phyloP scores from a whole-genome alignment of 1,139 yeast species.

The Candida frijolesensis region DNA sequence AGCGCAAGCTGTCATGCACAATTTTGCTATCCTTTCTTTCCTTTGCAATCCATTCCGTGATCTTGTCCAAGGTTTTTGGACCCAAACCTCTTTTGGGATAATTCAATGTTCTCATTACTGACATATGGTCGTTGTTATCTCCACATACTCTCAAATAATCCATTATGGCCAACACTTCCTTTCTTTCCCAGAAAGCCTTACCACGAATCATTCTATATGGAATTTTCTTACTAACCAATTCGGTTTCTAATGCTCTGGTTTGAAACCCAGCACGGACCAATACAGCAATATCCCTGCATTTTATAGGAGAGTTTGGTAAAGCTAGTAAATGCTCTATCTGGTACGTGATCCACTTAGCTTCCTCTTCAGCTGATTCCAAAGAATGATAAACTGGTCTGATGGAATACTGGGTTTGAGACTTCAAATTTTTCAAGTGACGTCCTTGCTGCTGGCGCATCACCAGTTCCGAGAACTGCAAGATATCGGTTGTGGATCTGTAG shows the following conservation, averaged over 20 bases:
- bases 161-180: conserved; percentile 63
- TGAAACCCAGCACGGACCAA: conserved; percentile 65
- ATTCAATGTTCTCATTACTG: conserved; percentile 53
- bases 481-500: conserved; percentile 76
- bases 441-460: conserved; percentile 64
- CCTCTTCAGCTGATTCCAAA: conserved; percentile 45
- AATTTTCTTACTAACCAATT: conserved; percentile 52
- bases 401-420: conserved; percentile 44
- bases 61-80: conserved; percentile 43
- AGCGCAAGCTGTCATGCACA: conserved; percentile 8
- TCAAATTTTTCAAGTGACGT: conserved; percentile 45
- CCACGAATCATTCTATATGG: conserved; percentile 76
- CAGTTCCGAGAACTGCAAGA: conserved; percentile 64
- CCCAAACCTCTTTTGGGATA: conserved; percentile 78
- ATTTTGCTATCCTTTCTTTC: not conserved
- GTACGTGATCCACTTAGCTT: conserved; percentile 59
- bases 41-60: conserved; percentile 5
- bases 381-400: conserved; percentile 52
- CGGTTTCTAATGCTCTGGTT: conserved; percentile 63
- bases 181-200: conserved; percentile 75
- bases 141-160: conserved; percentile 66
- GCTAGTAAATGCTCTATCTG: conserved; percentile 52
- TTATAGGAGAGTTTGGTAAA: conserved; percentile 38
- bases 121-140: conserved; percentile 34
- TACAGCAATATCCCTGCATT: conserved; percentile 65